Base-by-base conservation (phyloP, 78 protist genomes). In the Planoprotostelium fungivorum region DNA sequence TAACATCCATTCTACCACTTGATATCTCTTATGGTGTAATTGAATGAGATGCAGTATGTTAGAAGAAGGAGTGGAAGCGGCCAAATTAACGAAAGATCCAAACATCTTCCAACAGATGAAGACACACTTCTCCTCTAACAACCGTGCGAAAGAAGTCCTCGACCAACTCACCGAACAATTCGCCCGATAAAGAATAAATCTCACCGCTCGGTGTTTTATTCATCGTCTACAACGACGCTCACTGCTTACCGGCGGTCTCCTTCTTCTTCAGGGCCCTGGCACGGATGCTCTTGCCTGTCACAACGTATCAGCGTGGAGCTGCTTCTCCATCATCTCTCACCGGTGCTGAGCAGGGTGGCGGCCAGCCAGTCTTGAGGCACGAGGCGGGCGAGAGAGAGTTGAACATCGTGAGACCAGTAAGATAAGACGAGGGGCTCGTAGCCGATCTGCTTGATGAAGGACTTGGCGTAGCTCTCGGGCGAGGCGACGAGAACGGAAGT, bases 381-480 rank as follows among this genome's bases (percentile, higher is more conserved):
- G 51, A 36, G 28, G 39, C 10, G 16, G 37, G 28, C 10, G 38
- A 87, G 29, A 37, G 29, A 39, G 34, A 83, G 29, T 51, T 91
- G 90, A 31, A 92, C 87, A 38, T 88, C 93, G 36, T 94, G 96
- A 39, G 91, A 39, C 95, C 95, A 92, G 89, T 90, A 92, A 37
- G 95, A 94, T 63, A 87, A 34, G 36, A 92, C 86, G 0, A 36
- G 1, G 34, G 73, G 38, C 85, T 94, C 97, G 87, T 92, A 90
- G 38, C 97, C 97, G 35, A 96, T 90, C 31, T 84, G 84, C 10
- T 63, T 36, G 38, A 91, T 63, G 31, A 94, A 91, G 31, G 92
- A n/a, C 63, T 88, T 83, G 35, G 93, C 94, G 35, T 73, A 94
- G 35, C 36, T 38, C 5, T 28, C 86, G 39, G 97, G 97, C 29